Percentiles rank a stretch among this genome's conserved stretches.
Conservation (phyloP, 2,329 filamentous ascomycete species). For the Cladosporium colombiae region DNA sequence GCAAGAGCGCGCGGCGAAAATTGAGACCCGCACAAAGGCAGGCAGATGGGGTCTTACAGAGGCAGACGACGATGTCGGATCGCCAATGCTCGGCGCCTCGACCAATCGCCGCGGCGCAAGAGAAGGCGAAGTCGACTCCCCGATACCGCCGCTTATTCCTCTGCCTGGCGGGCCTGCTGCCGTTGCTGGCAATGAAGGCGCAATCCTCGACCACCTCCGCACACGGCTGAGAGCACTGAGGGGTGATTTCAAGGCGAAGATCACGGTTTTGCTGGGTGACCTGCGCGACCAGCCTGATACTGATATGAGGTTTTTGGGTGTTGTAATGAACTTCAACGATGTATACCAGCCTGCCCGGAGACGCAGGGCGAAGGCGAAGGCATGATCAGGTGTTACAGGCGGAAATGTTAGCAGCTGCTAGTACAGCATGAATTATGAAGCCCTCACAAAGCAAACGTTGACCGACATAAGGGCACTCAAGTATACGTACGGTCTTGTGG, state of each 20-base stretch:
- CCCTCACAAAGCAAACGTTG: not conserved
- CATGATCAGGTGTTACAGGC: not conserved
- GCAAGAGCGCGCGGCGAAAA: conserved; percentile 79
- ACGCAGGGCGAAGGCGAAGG: conserved; percentile 42
- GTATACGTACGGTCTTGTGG: not conserved
- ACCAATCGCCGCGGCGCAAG: conserved; percentile 30
- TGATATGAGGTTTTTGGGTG: conserved; percentile 91
- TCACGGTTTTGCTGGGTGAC: conserved; percentile 84
- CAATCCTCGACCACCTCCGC: conserved; percentile 73
- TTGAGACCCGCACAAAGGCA: conserved; percentile 65
- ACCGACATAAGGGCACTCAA: not conserved
- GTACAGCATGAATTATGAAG: conserved; percentile 8
- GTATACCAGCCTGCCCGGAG: conserved; percentile 79
- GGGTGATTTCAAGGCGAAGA: conserved; percentile 71
- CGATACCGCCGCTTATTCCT: conserved; percentile 43
- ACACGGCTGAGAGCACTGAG: conserved; percentile 72
- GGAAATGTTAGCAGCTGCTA: not conserved
- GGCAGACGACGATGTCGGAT: conserved; percentile 45
- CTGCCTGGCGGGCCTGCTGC: conserved; percentile 34
- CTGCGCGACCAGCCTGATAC: conserved; percentile 90
- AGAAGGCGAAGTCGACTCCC: conserved; percentile 37
- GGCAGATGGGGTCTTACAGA: conserved; percentile 66
- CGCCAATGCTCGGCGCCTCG: conserved; percentile 18
- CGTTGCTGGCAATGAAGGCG: conserved; percentile 49
- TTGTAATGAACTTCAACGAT: conserved; percentile 99